Evolutionary conservation across 2,329 filamentous ascomycete genomes (phyloP).

Genomic region (Alternaria brassicicola): DNA sequence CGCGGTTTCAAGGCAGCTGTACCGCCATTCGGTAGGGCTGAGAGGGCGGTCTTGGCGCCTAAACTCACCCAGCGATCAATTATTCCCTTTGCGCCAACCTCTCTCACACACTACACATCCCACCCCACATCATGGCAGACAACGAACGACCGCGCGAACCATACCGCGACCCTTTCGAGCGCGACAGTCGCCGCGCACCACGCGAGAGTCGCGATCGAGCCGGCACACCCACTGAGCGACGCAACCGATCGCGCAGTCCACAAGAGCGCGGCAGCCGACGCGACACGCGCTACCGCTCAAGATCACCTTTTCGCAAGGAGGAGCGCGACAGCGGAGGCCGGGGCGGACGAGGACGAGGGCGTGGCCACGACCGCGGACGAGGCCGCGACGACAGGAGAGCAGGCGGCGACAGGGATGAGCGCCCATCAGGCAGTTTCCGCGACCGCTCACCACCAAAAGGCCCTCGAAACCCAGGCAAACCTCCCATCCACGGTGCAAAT

Average conservation of each 20-base stretch:
- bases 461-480: constrained; percentile 25
- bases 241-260: constrained; percentile 45
- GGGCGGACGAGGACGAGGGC: constrained; percentile 12
- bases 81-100: constrained; percentile 6
- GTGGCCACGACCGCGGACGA: constrained; percentile 17
- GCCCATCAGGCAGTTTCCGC: constrained; percentile 9
- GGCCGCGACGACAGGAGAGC: constrained; percentile 21
- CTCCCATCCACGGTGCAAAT: constrained; percentile 7
- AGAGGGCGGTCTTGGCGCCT: constrained; percentile 13
- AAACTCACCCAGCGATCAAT: not conserved
- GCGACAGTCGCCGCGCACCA: constrained; percentile 28
- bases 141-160: constrained; percentile 34
- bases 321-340: constrained; percentile 27
- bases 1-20: no score
- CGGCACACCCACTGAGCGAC: constrained; percentile 33
- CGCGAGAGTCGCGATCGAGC: constrained; percentile 29
- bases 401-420: constrained; percentile 16
- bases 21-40: not conserved
- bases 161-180: constrained; percentile 19
- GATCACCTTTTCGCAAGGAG: constrained; percentile 35
- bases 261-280: constrained; percentile 37
- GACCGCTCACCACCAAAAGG: constrained; percentile 34
- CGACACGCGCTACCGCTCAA: constrained; percentile 35
- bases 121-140: constrained; percentile 27
- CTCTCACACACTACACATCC: constrained; percentile 1